Base-by-base conservation (phyloP, 2,329 filamentous ascomycete species). In the Aspergillus niger region DNA sequence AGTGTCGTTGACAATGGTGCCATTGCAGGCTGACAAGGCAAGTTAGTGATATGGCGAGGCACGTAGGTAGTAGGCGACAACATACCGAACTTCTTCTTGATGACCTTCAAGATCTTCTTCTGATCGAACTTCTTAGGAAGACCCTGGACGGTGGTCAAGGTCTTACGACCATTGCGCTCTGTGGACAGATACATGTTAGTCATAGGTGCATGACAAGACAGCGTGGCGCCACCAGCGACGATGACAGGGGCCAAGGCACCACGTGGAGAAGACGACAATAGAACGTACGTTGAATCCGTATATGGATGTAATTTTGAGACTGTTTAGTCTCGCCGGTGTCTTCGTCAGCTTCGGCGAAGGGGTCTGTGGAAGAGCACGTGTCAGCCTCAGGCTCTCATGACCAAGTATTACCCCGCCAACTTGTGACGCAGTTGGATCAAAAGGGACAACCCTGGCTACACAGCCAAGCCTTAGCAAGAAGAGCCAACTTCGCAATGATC, bases 101-200 rank as follows among this genome's bases (percentile, higher is more conserved):
- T 97, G 82, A 96, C 93, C 86, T 97, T 97, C 76, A 99, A 89
- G 79, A 99, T 97, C 85, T 97, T 97, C 89, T 97, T 98, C 82
- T 95, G 92, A 83, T 97, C 94, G 77, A 97, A 98, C 80, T 98
- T 97, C 85, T 95, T 95, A 67, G 95, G 94, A 75, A 99, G 89
- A 82, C 95, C 95, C 87, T 98, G 94, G 76, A 99, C 93, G 74
- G 95, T 99, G 74, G 95, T 99, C 90, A 99, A 87, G 85, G 95
- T 98, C 88, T 99, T 99, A 82, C 95, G 95, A 89, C 95, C 95
- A 98, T 99, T 99, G 84, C 95, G 95, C 85, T 99, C 94, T 98
- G 80, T 70, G 63, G 36, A 49, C 60, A 43, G 63, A 64, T 36
- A 36, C 11, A 5, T 13, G 66, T 74, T 67, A 70, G 67, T 51